These are phyloP conservation scores for Phytophthora quininea DNA, from an alignment of 352 stramenopile species.

Conservation along the genomic window DNA sequence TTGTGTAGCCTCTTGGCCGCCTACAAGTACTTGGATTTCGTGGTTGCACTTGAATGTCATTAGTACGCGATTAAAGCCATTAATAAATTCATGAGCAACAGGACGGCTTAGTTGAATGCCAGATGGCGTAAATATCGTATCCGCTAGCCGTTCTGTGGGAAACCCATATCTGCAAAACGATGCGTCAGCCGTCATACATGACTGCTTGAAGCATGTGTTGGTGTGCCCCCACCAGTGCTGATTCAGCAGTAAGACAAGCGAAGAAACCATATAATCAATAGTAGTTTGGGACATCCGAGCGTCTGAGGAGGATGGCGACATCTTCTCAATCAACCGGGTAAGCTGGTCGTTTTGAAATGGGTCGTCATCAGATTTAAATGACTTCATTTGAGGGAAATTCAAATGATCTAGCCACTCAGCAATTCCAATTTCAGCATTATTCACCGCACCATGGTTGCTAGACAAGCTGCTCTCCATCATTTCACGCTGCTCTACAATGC, in stretches of 20 bases:
- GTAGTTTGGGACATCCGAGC: too few species aligned
- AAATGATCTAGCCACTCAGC: background rate
- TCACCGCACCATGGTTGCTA: too few species aligned
- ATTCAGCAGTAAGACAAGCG: background rate
- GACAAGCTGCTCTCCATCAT: too few species aligned
- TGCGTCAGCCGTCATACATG: background rate
- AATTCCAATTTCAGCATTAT: too few species aligned
- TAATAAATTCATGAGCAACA: conserved; percentile 9
- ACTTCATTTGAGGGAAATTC: background rate
- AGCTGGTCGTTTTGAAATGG: background rate
- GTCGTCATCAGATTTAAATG: too few species aligned
- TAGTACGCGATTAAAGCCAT: conserved; percentile 12
- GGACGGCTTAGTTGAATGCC: background rate
- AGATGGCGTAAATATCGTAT: background rate
- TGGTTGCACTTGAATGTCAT: conserved; percentile 30
- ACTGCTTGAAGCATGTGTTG: background rate
- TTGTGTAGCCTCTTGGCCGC: conserved; percentile 4
- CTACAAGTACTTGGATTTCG: conserved; percentile 17
- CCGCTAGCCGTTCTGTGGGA: background rate
- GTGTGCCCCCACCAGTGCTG: conserved; percentile 2
- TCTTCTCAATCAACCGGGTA: background rate
- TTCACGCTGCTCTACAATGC: too few species aligned
- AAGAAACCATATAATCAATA: background rate
- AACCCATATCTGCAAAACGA: background rate
- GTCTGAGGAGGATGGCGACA: background rate